Evolutionary conservation across 129 eudicot genomes (phyloP).

Genomic region (Pittosporum tobira): DNA sequence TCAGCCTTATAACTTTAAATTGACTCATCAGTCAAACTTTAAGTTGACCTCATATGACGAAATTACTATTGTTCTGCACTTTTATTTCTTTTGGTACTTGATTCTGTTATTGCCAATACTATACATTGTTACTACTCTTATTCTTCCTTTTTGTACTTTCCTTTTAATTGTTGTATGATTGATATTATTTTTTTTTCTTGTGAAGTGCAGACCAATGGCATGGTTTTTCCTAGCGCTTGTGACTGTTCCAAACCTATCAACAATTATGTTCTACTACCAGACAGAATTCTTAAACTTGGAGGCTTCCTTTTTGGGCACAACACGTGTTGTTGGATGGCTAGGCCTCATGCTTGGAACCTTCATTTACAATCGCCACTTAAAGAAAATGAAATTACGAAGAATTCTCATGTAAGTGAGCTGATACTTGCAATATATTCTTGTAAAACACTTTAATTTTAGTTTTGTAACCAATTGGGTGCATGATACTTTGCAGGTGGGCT

Average conservation of each 20-base stretch:
- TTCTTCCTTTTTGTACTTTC: neutral
- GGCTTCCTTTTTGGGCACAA: constrained; percentile 81
- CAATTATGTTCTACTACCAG: constrained; percentile 92
- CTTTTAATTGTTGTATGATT: constrained; percentile 1
- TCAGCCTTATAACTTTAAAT: neutral
- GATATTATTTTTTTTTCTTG: constrained; percentile 10
- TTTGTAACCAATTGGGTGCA: constrained; percentile 9
- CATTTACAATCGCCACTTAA: constrained; percentile 68
- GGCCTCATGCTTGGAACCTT: constrained; percentile 91
- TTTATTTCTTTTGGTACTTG: neutral
- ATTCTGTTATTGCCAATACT: neutral
- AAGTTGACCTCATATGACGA: neutral
- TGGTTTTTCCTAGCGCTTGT: constrained; percentile 94
- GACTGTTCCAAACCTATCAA: constrained; percentile 76
- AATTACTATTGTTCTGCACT: neutral
- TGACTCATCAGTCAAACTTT: too few species aligned
- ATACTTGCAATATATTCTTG: too few species aligned
- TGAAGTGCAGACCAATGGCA: constrained; percentile 76
- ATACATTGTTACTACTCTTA: neutral
- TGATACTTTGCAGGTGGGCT: constrained; percentile 57
- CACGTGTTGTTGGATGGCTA: constrained; percentile 89
- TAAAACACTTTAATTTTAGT: neutral
- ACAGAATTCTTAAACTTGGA: constrained; percentile 74
- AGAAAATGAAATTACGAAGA: constrained; percentile 66
- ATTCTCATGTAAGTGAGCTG: constrained; percentile 63